A percentile compares a stretch with the other conserved stretches of the same genome.
Evolutionary conservation across 2,329 filamentous ascomycete genomes (phyloP).

Genomic region (Hymenoscyphus infarciens): DNA sequence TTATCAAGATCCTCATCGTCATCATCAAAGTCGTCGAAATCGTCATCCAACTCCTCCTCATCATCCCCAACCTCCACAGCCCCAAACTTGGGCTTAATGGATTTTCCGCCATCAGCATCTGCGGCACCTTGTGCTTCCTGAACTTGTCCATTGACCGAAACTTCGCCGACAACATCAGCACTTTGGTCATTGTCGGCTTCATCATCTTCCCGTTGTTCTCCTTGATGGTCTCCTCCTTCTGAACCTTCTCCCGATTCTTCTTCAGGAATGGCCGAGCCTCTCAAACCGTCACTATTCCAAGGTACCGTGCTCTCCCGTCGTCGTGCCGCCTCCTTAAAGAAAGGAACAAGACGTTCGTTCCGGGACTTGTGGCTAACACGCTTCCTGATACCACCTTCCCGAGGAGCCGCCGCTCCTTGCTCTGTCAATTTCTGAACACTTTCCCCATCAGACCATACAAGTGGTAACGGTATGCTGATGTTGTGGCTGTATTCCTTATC

Average conservation of each 20-base stretch:
- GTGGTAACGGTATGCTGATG: background rate
- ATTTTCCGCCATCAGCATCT: background rate
- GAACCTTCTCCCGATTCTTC: too few relatives aligned
- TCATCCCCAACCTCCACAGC: background rate
- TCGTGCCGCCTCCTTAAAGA: background rate
- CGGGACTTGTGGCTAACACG: background rate
- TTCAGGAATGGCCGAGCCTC: too few relatives aligned
- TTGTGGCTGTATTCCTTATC: slow-evolving; percentile 16
- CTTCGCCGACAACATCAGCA: too few relatives aligned
- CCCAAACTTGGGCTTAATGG: background rate
- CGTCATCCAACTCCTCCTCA: background rate
- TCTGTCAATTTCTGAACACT: background rate
- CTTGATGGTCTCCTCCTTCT: too few relatives aligned
- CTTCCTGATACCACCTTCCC: background rate
- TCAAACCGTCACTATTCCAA: background rate
- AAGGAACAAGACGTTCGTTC: background rate
- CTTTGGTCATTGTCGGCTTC: too few relatives aligned
- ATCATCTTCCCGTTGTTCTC: too few relatives aligned
- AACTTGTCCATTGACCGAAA: too few relatives aligned
- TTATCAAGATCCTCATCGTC: background rate
- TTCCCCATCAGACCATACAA: background rate
- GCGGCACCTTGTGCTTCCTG: too few relatives aligned
- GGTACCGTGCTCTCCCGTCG: background rate
- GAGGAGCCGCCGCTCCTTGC: background rate
- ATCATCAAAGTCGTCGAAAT: background rate